Percentiles rank a stretch among this genome's conserved stretches.
Conservation (phyloP, 2,329 filamentous ascomycete species). For the Aspergillus felis region DNA sequence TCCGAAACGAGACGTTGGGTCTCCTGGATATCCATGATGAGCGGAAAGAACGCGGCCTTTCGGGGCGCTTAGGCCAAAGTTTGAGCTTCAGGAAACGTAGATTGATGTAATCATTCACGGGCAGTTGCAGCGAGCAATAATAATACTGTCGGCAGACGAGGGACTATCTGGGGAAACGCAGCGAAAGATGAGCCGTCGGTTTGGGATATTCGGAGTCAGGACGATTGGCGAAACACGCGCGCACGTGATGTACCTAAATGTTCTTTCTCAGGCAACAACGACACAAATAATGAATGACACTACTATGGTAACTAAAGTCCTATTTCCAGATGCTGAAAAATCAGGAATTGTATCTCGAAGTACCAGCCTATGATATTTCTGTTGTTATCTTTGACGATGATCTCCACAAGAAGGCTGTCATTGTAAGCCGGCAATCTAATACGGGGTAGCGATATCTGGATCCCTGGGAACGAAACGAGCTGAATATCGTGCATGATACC, state of each 20-base stretch:
- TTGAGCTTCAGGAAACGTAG: constrained; percentile 18
- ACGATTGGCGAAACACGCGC: not conserved
- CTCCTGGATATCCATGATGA: constrained; percentile 55
- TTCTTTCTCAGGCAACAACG: not conserved
- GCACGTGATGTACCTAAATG: not conserved
- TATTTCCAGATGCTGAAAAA: not conserved
- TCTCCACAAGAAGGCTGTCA: not conserved
- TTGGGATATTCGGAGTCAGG: not conserved
- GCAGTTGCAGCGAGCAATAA: not conserved
- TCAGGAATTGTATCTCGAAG: not conserved
- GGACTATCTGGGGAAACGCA: not conserved
- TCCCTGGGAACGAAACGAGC: not conserved
- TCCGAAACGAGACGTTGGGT: constrained; percentile 51
- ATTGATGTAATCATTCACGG: constrained; percentile 7
- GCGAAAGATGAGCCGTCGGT: not conserved
- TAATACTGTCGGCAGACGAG: not conserved
- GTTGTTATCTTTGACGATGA: not conserved
- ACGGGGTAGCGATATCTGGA: no score
- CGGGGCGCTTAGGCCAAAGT: constrained; percentile 6
- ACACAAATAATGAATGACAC: no score
- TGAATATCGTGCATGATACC: not conserved
- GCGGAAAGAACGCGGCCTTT: constrained; percentile 9
- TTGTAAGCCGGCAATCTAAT: no score
- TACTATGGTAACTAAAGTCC: not conserved
- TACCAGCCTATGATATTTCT: not conserved